phyloP scores from a whole-genome alignment of 1,139 yeast species.

The Kodamaea alishanica region DNA sequence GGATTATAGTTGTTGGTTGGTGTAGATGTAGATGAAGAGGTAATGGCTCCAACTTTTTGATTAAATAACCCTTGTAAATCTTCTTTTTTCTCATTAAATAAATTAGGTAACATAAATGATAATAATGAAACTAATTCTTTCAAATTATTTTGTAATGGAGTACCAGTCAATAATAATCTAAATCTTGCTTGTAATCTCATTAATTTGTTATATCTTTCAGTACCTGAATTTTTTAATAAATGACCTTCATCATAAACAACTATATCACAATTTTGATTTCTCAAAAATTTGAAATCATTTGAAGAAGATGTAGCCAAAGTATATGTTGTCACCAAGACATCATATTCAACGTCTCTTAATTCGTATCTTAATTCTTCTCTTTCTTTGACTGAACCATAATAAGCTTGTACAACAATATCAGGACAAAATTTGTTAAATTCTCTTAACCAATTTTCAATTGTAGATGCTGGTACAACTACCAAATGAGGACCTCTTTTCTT shows the following conservation, averaged over 20 bases:
- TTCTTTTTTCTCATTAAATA: conserved; percentile 78
- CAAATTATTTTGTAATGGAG: conserved; percentile 91
- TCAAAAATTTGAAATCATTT: conserved; percentile 74
- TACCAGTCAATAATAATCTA: conserved; percentile 86
- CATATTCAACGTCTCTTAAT: conserved; percentile 62
- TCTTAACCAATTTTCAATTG: conserved; percentile 95
- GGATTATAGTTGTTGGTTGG: conserved; percentile 56
- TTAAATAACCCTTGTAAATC: conserved; percentile 79
- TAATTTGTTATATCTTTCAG: conserved; percentile 81
- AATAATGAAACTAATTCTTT: conserved; percentile 84
- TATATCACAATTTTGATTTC: conserved; percentile 72
- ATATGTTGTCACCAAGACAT: conserved; percentile 92
- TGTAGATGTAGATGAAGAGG: conserved; percentile 9
- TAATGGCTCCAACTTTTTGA: conserved; percentile 67
- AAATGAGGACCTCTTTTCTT: conserved; percentile 62
- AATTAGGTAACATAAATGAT: conserved; percentile 82
- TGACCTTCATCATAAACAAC: conserved; percentile 98
- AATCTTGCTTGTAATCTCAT: conserved; percentile 81
- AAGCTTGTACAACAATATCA: conserved; percentile 74
- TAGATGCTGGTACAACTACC: conserved; percentile 93
- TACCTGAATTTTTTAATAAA: conserved; percentile 82
- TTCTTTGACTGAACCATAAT: conserved; percentile 83
- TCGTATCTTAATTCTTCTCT: conserved; percentile 80
- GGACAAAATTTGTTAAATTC: conserved; percentile 93
- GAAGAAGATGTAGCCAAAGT: conserved; percentile 86